These are phyloP conservation scores for Dioscorea zingiberensis DNA, from an alignment of 106 monocot species.

Conservation along the genomic window DNA sequence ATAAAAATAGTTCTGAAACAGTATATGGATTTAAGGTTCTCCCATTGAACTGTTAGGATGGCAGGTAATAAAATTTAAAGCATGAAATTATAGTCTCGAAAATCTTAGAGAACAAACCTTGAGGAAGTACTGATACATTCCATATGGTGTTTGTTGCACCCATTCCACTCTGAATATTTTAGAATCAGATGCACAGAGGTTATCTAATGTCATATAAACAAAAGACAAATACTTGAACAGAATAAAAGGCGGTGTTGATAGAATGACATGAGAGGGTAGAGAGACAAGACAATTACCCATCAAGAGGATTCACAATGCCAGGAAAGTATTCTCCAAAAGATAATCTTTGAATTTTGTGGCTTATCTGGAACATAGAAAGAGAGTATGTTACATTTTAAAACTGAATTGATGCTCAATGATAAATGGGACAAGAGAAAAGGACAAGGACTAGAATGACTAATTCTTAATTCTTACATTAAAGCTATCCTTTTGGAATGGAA, in stretches of 20 bases:
- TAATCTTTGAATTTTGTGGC: slow-evolving; percentile 79
- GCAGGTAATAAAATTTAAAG: too few relatives aligned
- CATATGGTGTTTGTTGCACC: slow-evolving; percentile 69
- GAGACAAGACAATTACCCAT: slow-evolving; percentile 52
- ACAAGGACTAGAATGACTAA: too few relatives aligned
- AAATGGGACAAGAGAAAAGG: too few relatives aligned
- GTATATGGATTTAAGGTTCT: too few relatives aligned
- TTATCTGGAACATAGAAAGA: slow-evolving; percentile 48
- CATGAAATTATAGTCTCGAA: not conserved
- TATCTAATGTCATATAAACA: not conserved
- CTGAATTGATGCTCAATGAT: too few relatives aligned
- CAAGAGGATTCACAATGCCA: slow-evolving; percentile 91
- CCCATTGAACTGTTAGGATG: too few relatives aligned
- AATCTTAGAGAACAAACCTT: slow-evolving; percentile 35
- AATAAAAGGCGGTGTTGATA: slow-evolving; percentile 1
- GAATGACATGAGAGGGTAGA: not conserved
- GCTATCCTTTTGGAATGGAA: slow-evolving; percentile 79
- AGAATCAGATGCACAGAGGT: not conserved
- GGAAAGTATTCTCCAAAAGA: slow-evolving; percentile 84
- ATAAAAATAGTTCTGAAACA: too few relatives aligned
- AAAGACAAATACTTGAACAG: slow-evolving; percentile 6
- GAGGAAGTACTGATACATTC: slow-evolving; percentile 93
- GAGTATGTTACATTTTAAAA: not conserved
- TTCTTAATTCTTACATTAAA: slow-evolving; percentile 64
- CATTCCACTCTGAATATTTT: slow-evolving; percentile 55